Evolutionary conservation across 108 stramenopile species (phyloP).

Genomic region (Chaetoceros muelleri): DNA sequence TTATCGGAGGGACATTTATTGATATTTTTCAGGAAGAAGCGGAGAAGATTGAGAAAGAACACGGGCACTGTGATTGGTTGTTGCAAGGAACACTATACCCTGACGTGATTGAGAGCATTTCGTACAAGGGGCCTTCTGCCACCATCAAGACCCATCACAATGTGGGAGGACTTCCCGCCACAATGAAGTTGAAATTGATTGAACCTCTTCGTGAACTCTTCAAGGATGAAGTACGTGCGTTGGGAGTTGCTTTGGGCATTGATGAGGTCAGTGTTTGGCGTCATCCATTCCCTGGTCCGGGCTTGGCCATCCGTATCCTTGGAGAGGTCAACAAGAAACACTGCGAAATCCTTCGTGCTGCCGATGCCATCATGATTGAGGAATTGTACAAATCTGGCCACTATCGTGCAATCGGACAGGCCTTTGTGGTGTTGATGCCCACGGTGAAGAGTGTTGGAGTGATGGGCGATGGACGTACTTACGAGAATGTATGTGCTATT

Average conservation of each 20-base stretch:
- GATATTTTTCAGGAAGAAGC: constrained; percentile 97
- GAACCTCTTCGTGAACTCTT: constrained; percentile 98
- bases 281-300: constrained; percentile 99
- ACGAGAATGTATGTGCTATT: constrained; percentile 85
- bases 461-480: constrained; percentile 96
- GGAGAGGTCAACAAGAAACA: constrained; percentile 86
- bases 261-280: constrained; percentile 92
- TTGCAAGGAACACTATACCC: constrained; percentile 98
- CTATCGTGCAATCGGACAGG: constrained; percentile 95
- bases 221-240: constrained; percentile 94
- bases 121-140: constrained; percentile 97
- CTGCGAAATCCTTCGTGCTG: constrained; percentile 85
- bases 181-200: constrained; percentile 93
- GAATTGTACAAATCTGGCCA: constrained; percentile 83
- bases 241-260: constrained; percentile 91
- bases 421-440: constrained; percentile 93
- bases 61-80: constrained; percentile 58
- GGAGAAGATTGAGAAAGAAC: constrained; percentile 63
- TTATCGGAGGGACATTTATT: constrained; percentile 95
- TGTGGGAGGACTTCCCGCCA: constrained; percentile 91
- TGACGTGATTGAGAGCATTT: constrained; percentile 97
- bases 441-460: constrained; percentile 90
- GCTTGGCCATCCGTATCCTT: constrained; percentile 93
- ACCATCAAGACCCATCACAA: constrained; percentile 99
- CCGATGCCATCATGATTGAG: constrained; percentile 94